phyloP scores from a whole-genome alignment of 768 basidiomycete species.

The Trametes coccinea region DNA sequence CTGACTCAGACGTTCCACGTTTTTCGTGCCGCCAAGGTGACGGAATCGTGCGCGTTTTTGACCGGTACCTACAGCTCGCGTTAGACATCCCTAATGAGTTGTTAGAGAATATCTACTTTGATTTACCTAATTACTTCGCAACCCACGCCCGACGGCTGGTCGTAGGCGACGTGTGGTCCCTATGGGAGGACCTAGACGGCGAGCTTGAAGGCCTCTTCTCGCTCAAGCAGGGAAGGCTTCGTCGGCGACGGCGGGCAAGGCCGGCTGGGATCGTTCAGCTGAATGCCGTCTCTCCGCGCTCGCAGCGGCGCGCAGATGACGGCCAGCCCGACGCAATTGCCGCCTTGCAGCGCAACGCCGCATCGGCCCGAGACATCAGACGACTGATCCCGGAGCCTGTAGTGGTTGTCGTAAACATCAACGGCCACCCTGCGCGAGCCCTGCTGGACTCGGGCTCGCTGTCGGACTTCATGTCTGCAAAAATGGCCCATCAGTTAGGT shows the following conservation, averaged over 20 bases:
- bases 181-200: not conserved
- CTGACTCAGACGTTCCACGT: not conserved
- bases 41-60: not conserved
- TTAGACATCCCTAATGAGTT: not conserved
- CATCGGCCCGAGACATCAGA: constrained; percentile 2
- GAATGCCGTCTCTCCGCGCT: not conserved
- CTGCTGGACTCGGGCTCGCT: constrained; percentile 32
- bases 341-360: constrained; percentile 17
- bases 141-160: not conserved
- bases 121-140: constrained; percentile 9
- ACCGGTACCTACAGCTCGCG: not conserved
- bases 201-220: not conserved
- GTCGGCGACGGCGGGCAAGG: not conserved
- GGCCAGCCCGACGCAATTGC: not conserved
- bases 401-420: constrained; percentile 17
- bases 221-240: no score
- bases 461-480: constrained; percentile 36
- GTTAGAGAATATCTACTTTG: constrained; percentile 3
- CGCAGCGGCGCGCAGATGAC: not conserved
- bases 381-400: constrained; percentile 18
- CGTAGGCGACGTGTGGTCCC: not conserved
- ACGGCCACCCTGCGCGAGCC: constrained; percentile 22
- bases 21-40: not conserved
- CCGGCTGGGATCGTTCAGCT: not conserved
- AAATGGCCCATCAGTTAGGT: constrained; percentile 30